These are phyloP conservation scores for Verticillium klebahnii DNA, from an alignment of 2,329 filamentous ascomycete species.

Conservation along the genomic window DNA sequence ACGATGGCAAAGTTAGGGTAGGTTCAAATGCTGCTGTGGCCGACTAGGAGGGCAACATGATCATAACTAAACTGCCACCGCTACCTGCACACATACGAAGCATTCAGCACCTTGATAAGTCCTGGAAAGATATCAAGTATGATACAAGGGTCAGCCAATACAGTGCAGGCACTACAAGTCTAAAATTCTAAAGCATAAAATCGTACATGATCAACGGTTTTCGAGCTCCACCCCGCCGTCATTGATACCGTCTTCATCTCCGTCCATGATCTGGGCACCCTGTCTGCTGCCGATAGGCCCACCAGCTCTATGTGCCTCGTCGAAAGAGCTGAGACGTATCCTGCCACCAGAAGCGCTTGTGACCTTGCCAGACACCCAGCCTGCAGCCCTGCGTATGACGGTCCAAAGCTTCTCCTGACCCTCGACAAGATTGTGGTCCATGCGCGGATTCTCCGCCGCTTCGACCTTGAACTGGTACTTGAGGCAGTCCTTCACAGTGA, in stretches of 20 bases:
- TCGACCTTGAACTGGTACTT: slow-evolving; percentile 98
- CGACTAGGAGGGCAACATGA: too few relatives aligned
- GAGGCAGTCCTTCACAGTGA: slow-evolving; percentile 95
- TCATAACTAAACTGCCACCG: too few relatives aligned
- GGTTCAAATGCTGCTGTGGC: too few relatives aligned
- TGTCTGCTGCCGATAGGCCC: slow-evolving; percentile 7
- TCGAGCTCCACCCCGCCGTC: slow-evolving; percentile 40
- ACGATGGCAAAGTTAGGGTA: too few relatives aligned
- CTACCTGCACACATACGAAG: too few relatives aligned
- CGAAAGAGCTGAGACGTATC: slow-evolving; percentile 42
- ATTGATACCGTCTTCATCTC: slow-evolving; percentile 33
- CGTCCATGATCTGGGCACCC: slow-evolving; percentile 31
- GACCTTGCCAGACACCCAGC: slow-evolving; percentile 56
- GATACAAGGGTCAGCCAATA: not conserved
- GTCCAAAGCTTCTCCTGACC: slow-evolving; percentile 64
- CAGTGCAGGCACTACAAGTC: not conserved
- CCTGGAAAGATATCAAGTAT: too few relatives aligned
- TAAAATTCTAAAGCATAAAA: not conserved
- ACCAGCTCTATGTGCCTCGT: slow-evolving; percentile 31
- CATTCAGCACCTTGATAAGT: too few relatives aligned
- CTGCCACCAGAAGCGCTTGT: slow-evolving; percentile 49
- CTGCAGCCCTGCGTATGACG: slow-evolving; percentile 44
- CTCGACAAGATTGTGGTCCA: slow-evolving; percentile 50
- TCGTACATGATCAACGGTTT: slow-evolving; percentile 21
- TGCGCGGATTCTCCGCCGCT: slow-evolving; percentile 68